A percentile compares a stretch with the other conserved stretches of the same genome.
These are phyloP conservation scores for Dacryopinax spathularia DNA, from an alignment of 768 basidiomycete species.

Conservation along the genomic window DNA sequence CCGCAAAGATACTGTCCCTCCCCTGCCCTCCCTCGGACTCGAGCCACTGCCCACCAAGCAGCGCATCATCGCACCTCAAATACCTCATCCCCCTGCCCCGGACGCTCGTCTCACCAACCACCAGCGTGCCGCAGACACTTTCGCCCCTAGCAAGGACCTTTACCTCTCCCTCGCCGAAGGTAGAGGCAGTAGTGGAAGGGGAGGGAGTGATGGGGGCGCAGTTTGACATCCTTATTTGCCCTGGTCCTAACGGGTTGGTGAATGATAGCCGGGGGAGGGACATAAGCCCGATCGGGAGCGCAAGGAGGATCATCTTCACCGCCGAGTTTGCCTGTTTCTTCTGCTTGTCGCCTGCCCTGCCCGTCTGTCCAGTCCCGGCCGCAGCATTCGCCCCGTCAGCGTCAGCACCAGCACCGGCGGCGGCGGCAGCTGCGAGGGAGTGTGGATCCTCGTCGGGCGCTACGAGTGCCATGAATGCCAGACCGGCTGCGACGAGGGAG, in stretches of 20 bases:
- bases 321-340: neutral
- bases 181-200: no score
- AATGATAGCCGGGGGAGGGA: neutral
- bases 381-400: no score
- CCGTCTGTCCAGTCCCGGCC: neutral
- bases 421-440: neutral
- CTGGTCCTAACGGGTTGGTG: neutral
- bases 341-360: neutral
- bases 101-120: constrained; percentile 53
- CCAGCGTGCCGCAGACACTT: constrained; percentile 57
- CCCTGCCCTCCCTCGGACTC: constrained; percentile 32
- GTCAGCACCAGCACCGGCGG: no score
- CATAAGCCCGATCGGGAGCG: neutral
- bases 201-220: neutral
- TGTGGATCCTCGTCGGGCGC: neutral
- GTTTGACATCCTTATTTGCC: neutral
- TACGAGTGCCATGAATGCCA: neutral
- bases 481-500: neutral
- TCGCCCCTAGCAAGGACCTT: constrained; percentile 18
- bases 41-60: constrained; percentile 67
- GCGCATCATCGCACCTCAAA: constrained; percentile 40
- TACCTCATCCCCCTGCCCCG: constrained; percentile 27
- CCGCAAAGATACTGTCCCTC: constrained; percentile 68
- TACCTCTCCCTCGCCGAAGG: constrained; percentile 9
- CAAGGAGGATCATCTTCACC: neutral